phyloP scores from a whole-genome alignment of 495 filamentous ascomycete genomes.

The Penicillium argentinense region DNA sequence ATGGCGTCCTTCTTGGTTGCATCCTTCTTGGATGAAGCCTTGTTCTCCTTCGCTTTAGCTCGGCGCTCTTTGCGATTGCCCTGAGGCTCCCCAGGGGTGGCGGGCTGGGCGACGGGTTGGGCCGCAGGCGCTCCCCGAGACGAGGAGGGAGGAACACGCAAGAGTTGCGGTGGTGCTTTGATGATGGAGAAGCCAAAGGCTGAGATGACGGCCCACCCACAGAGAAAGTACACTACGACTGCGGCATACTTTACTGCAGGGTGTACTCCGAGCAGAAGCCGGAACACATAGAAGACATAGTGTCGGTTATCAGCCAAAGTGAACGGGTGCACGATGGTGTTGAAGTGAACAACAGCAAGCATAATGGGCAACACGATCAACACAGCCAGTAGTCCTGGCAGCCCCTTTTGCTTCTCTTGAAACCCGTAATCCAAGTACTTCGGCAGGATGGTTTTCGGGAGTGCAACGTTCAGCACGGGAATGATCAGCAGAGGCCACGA shows the following conservation, averaged over 20 bases:
- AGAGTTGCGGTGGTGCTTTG: slow-evolving; percentile 23
- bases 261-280: slow-evolving; percentile 69
- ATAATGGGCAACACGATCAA: slow-evolving; percentile 46
- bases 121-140: slow-evolving; percentile 11
- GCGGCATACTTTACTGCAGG: slow-evolving; percentile 64
- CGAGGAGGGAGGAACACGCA: slow-evolving; percentile 19
- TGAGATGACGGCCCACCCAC: slow-evolving; percentile 58
- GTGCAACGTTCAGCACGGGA: slow-evolving; percentile 42
- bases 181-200: slow-evolving; percentile 49
- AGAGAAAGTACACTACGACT: slow-evolving; percentile 60
- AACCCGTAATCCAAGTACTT: slow-evolving; percentile 39
- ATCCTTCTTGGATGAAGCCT: slow-evolving; percentile 23
- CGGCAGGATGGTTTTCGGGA: slow-evolving; percentile 37
- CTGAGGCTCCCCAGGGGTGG: slow-evolving; percentile 16
- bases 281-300: slow-evolving; percentile 96
- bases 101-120: slow-evolving; percentile 1
- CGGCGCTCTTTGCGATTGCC: slow-evolving; percentile 27
- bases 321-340: slow-evolving; percentile 94
- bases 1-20: slow-evolving; percentile 20
- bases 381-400: slow-evolving; percentile 39
- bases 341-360: slow-evolving; percentile 65
- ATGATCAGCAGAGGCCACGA: slow-evolving; percentile 73
- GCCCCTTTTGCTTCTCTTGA: slow-evolving; percentile 28
- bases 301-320: slow-evolving; percentile 95
- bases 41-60: slow-evolving; percentile 21